These are phyloP conservation scores for Nemania sp. DNA, from an alignment of 2,329 filamentous ascomycete genomes.

Conservation along the genomic window DNA sequence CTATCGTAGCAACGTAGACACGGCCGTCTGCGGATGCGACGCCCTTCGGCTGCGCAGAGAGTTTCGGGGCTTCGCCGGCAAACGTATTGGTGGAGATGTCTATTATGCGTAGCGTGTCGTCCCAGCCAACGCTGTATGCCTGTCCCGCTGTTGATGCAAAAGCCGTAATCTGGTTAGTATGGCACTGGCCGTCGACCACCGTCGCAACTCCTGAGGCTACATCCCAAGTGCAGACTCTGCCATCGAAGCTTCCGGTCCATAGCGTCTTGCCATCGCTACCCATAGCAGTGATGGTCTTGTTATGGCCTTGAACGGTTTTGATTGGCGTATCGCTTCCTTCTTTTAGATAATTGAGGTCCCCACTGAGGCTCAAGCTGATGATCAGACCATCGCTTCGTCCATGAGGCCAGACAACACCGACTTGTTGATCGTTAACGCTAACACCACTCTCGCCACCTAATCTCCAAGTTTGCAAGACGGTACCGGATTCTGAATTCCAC, in stretches of 20 bases:
- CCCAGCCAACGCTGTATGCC: conserved; percentile 90
- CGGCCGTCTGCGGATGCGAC: conserved; percentile 42
- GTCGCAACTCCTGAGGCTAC: conserved; percentile 68
- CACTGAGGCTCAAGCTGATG: conserved; percentile 85
- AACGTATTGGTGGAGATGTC: conserved; percentile 78
- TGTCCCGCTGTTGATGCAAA: conserved; percentile 65
- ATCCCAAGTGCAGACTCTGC: conserved; percentile 85
- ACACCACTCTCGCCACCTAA: conserved; percentile 74
- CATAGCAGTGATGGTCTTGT: conserved; percentile 85
- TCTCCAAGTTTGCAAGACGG: conserved; percentile 79
- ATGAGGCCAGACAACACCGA: conserved; percentile 88
- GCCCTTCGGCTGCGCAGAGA: conserved; percentile 75
- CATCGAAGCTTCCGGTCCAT: conserved; percentile 91
- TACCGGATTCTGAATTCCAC: conserved; percentile 85
- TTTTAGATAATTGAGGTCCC: conserved; percentile 86
- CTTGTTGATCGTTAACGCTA: conserved; percentile 83
- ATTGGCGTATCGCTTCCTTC: conserved; percentile 71
- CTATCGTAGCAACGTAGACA: conserved; percentile 54
- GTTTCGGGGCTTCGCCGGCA: conserved; percentile 66
- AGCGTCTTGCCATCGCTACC: conserved; percentile 66
- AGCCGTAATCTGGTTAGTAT: conserved; percentile 83
- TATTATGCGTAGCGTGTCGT: conserved; percentile 82
- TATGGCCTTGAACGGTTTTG: conserved; percentile 80
- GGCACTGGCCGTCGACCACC: conserved; percentile 75
- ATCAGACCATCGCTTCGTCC: conserved; percentile 83